Evolutionary conservation across 257 asterid genomes (phyloP).

Genomic region (Przewalskia tangutica): DNA sequence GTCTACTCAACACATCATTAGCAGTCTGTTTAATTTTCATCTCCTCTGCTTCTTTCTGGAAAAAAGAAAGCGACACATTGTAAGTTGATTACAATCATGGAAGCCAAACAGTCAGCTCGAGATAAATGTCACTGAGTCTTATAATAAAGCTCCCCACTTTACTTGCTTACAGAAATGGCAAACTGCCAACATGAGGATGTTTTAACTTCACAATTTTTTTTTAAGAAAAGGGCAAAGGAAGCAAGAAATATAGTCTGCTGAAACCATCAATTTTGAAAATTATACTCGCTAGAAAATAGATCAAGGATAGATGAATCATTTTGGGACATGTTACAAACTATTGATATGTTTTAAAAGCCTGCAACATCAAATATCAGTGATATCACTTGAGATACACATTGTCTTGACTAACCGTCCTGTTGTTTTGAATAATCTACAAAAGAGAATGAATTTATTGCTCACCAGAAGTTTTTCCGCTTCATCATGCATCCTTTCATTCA

Average conservation of each 20-base stretch:
- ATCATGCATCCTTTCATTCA: slow-evolving; percentile 84
- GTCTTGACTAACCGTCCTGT: background rate
- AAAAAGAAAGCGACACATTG: slow-evolving; percentile 2
- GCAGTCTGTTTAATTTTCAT: slow-evolving; percentile 30
- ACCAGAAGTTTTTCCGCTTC: slow-evolving; percentile 88
- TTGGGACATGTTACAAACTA: background rate
- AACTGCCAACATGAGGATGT: background rate
- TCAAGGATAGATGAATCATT: background rate
- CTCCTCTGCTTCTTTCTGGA: slow-evolving; percentile 63
- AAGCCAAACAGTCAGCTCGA: background rate
- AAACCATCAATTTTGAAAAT: background rate
- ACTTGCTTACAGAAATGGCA: background rate
- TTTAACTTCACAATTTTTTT: background rate
- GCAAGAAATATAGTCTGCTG: background rate
- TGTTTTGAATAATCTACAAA: background rate
- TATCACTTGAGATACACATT: background rate
- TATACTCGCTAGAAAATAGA: background rate
- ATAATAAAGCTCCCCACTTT: background rate
- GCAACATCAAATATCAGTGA: background rate
- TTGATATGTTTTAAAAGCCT: background rate
- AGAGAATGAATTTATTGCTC: slow-evolving; percentile 8
- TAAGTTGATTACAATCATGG: slow-evolving; percentile 5
- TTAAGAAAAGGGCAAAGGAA: background rate
- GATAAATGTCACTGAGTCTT: background rate
- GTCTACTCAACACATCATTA: slow-evolving; percentile 29